Evolutionary conservation across 371 early-diverging fungal species (phyloP), one percentile per base, ranked within the genome.

Genomic region (Mucor plumbeus): DNA sequence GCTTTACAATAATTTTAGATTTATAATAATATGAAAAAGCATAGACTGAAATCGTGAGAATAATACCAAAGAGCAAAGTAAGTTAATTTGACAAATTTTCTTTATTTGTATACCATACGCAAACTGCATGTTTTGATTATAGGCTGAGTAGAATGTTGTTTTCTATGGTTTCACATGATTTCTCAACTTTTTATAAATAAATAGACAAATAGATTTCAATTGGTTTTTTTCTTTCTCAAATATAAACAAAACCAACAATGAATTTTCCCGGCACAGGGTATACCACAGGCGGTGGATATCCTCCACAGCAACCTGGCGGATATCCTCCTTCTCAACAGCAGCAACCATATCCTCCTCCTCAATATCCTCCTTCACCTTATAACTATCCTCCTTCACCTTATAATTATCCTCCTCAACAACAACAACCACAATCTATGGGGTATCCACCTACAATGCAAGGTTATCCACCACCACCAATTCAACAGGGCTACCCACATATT

Each of bases 231-330:
- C 34, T 56, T 35, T 36, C n/a, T 7, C 5, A 47, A 44, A 10
- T 34, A n/a, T 36, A 13, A 21, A 31, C 26, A 53, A 9, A 9
- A 38, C 38, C 7, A 41, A 48, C 11, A 60, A 72, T 72, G 72
- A 53, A 64, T 15, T 72, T 67, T 43, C 65, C 72, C 35, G 72
- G 72, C 19, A 64, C 54, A 61, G 70, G 70, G 26, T 70, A 65
- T 48, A 60, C 68, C 5, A 44, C 72, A 41, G 68, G 68, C 21
- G 64, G 62, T 34, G 64, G 62, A 21, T 67, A 71, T 47, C 59
- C 47, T 35, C 50, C 43, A 21, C 59, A 34, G 8, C 56, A 53
- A 11, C 65, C 58, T 15, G 44, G 44, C n/a, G 34, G 47, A 19
- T 65, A 65, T 41, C 59, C 65, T 36, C 63, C 68, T 8, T 48